Evolutionary conservation across 2,329 filamentous ascomycete genomes (phyloP).

Genomic region (Waltergamsia citrina): DNA sequence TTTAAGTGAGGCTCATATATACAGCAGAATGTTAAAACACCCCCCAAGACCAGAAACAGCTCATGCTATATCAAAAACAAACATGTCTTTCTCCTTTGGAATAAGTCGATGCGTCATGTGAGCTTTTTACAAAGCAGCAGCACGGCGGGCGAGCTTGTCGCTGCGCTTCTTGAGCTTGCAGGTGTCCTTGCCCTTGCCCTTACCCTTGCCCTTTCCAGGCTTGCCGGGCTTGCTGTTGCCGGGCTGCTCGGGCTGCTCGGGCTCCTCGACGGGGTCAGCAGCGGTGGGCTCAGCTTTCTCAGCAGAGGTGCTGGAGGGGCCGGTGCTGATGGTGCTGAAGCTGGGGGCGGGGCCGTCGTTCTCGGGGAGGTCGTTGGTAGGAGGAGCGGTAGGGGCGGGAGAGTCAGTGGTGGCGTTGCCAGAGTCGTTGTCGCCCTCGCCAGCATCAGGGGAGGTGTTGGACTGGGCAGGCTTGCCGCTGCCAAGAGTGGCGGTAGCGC

Average conservation of each 20-base stretch:
- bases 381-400: background rate
- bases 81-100: too few species aligned
- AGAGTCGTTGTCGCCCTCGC: slow-evolving; percentile 3
- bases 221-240: slow-evolving; percentile 1
- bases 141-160: slow-evolving; percentile 1
- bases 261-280: background rate
- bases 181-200: background rate
- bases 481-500: slow-evolving; percentile 4
- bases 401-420: background rate
- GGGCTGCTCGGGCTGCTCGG: background rate
- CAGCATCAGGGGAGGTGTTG: background rate
- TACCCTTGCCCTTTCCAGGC: background rate
- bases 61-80: background rate
- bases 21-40: slow-evolving; percentile 3
- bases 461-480: slow-evolving; percentile 6
- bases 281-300: background rate
- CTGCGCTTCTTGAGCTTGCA: background rate
- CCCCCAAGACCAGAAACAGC: background rate
- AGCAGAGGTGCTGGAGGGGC: background rate
- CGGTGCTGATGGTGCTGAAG: background rate
- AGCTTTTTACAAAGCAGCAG: too few species aligned
- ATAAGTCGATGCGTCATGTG: too few species aligned
- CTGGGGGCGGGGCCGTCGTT: background rate
- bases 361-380: background rate
- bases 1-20: slow-evolving; percentile 4